Base-by-base conservation (phyloP, 192 early-diverging fungal genomes). In the Allomyces arbusculus region DNA sequence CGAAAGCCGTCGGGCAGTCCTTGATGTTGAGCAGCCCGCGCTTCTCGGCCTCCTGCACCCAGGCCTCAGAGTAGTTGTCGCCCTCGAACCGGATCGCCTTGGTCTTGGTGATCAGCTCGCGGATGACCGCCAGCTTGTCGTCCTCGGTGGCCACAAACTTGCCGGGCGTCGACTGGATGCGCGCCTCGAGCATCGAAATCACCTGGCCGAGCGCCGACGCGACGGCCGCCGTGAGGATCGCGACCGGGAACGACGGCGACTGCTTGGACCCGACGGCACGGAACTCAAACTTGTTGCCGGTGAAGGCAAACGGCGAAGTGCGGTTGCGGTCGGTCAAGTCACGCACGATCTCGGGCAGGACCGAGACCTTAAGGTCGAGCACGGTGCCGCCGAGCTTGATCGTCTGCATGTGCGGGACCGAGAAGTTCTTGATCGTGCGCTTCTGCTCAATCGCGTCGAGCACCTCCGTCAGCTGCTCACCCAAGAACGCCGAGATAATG, bases 271-370 rank as follows among this genome's bases (percentile, higher is more conserved):
- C 95, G 26, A 96, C 93, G 58, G 95, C 92, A 77, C 92, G 90
- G 92, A 95, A 98, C 83, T 99, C 95, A 70, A 99, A 99, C 84
- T 99, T 99, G 88, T 99, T 99, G 55, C 95, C 95, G 67, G 95
- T 99, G 76, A 99, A 99, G 64, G 95, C 95, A 67, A 99, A 96
- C 45, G 95, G 94, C 64, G 92, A 96, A 33, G 95, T 99, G 73
- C 94, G 90, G 87, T 99, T 99, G 79, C 95, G 91, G 78, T 99
- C 95, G 22, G 95, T 99, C 73, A 99, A 77, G 77, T 99, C 95
- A 73, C 95, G 91, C 22, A 86, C 70, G 71, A 99, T 92, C 71
- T 81, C 79, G 66, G 95, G 93, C 61, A 99, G 82, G 10, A 86
- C 86, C 11, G 92, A 84, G 50, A 95, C 91, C 84, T 96, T 96